Evolutionary conservation across 1,284 basidiomycete genomes (phyloP).

Genomic region (Pascua sp.): DNA sequence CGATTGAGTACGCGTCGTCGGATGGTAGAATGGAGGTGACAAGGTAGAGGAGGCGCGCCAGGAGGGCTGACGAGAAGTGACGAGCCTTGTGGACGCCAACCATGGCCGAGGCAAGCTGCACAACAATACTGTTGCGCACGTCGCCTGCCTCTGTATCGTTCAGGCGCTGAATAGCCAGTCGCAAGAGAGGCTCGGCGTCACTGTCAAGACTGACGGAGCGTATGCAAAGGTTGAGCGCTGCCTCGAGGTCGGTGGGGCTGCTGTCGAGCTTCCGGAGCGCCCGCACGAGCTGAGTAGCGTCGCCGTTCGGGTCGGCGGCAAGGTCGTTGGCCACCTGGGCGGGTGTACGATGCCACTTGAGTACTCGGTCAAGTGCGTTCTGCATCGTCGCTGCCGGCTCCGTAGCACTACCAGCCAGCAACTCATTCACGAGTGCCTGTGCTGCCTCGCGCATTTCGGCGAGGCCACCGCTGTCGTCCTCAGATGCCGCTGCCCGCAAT

Average conservation of each 20-base stretch:
- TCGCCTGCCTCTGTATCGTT: too few relatives aligned
- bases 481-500: conserved; percentile 7
- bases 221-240: conserved; percentile 13
- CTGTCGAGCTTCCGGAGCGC: neutral
- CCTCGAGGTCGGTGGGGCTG: conserved; percentile 4
- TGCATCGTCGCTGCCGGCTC: conserved; percentile 12
- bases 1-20: conserved; percentile 19
- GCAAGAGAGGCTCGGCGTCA: conserved; percentile 3
- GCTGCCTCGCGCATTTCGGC: neutral
- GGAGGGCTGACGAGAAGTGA: neutral
- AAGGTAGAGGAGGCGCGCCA: conserved; percentile 12
- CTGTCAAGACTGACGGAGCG: neutral
- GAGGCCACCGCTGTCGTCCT: neutral
- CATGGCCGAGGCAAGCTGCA: neutral
- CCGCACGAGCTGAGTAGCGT: neutral
- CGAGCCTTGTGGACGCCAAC: neutral
- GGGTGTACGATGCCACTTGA: conserved; percentile 1
- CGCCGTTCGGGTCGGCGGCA: neutral
- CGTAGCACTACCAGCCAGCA: conserved; percentile 7
- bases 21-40: conserved; percentile 6
- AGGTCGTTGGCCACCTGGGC: neutral
- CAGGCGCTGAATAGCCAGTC: too few relatives aligned
- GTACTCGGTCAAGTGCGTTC: conserved; percentile 5
- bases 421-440: conserved; percentile 8
- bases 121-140: neutral